Conservation (phyloP, 306 rosid species). For the Pyrus betulifolia region DNA sequence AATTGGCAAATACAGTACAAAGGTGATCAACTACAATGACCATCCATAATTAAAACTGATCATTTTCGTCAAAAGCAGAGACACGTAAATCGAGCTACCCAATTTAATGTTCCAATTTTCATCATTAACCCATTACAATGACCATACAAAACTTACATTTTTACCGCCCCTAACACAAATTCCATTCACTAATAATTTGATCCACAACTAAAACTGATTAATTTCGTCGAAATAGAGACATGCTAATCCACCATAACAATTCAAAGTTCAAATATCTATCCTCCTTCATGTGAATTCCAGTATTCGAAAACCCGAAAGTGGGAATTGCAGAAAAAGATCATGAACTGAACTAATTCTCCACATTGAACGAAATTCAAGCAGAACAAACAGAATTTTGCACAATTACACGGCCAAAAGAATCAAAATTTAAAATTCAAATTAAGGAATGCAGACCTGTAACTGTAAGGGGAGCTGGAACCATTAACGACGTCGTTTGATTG, state of each 20-base stretch:
- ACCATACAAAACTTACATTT: background rate
- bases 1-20: background rate
- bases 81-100: background rate
- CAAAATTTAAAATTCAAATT: background rate
- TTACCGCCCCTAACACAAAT: background rate
- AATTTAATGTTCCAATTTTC: background rate
- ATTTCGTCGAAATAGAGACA: background rate
- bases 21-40: background rate
- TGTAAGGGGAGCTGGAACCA: conserved; percentile 53
- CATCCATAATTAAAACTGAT: background rate
- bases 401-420: background rate
- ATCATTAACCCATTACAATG: background rate
- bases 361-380: background rate
- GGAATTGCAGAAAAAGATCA: background rate
- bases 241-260: background rate
- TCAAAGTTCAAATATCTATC: background rate
- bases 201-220: background rate
- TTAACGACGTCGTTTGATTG: conserved; percentile 23
- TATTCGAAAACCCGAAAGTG: background rate
- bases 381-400: background rate
- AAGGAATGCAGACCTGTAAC: conserved; percentile 46
- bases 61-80: background rate
- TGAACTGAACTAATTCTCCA: background rate
- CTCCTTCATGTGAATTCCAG: background rate
- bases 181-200: background rate